Evolutionary conservation across 768 basidiomycete species (phyloP), one percentile per base, ranked within the genome.

Genomic region (Lentinula aciculospora): DNA sequence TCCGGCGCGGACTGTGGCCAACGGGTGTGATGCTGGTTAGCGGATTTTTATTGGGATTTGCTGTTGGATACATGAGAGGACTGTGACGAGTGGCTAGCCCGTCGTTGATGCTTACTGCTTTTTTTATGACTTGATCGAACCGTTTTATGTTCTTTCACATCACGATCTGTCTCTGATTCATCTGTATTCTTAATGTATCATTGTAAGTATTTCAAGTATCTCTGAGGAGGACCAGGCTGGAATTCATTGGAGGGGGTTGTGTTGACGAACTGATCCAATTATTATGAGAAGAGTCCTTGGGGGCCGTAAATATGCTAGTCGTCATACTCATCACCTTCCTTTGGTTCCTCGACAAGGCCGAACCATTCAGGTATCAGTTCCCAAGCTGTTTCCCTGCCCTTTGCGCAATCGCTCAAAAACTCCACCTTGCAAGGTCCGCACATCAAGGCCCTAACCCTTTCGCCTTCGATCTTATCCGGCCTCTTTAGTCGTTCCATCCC

Each of bases 401-500:
- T 57, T n/a, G 23, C n/a, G 25, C 44, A 48, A 37, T 32, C 44
- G 15, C 19, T 68, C 55, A 69, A 66, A 65, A 85, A 81, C 53
- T 81, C 81, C 29, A 68, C 65, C 67, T 79, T 80, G 61, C 75
- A 85, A 60, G 69, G 67, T 61, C 63, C 71, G 65, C 81, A 89
- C 70, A 66, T 73, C 61, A 86, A 66, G 48, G 81, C 81, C 58
- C 81, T 80, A 65, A 72, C 71, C 56, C 70, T 67, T 57, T 78
- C 74, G 3, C 85, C 86, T 66, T 86, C 82, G 47, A 82, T 81
- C 67, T 87, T 88, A 66, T 89, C 88, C 51, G 78, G 84, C 49
- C 88, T 74, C 21, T 78, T 76, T 45, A 90, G 74, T 89, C 90
- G 89, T 63, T 87, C 87, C 55, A 76, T 74, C 15, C 84, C 83